phyloP scores from a whole-genome alignment of 306 rosid genomes.

The Morella rubra region DNA sequence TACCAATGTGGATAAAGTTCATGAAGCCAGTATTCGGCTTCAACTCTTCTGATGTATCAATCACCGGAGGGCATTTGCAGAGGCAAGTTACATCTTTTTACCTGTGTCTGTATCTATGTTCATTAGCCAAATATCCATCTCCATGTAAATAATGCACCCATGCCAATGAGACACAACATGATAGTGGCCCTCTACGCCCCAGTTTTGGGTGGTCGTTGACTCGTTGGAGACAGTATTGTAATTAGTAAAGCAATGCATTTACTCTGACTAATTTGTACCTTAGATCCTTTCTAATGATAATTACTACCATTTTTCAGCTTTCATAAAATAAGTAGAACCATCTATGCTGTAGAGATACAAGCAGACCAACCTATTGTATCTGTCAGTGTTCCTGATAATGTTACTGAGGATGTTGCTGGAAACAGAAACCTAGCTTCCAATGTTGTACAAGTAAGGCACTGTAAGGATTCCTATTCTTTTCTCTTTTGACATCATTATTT shows the following conservation, averaged over 20 bases:
- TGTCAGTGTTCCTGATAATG: conserved; percentile 69
- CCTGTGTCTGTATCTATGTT: conserved; percentile 3
- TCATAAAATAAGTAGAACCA: conserved; percentile 44
- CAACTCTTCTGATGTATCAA: conserved; percentile 66
- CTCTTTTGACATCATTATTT: conserved; percentile 8
- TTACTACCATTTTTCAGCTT: conserved; percentile 50
- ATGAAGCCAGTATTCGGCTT: conserved; percentile 76
- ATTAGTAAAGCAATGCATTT: neutral
- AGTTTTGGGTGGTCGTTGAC: neutral
- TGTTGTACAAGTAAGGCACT: conserved; percentile 84
- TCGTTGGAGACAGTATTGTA: neutral
- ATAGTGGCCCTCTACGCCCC: neutral
- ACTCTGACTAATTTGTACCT: neutral
- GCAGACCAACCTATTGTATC: conserved; percentile 50
- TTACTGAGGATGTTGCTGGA: conserved; percentile 75
- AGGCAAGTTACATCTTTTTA: conserved; percentile 50
- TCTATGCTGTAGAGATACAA: conserved; percentile 55
- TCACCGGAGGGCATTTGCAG: conserved; percentile 64
- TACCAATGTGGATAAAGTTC: conserved; percentile 57
- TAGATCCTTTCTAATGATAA: conserved; percentile 22
- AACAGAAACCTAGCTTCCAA: conserved; percentile 84
- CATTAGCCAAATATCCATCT: neutral
- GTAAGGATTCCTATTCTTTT: conserved; percentile 49
- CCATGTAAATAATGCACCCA: conserved; percentile 2
- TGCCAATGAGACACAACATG: neutral